phyloP scores from a whole-genome alignment of 257 asterid species.

The Solanum neorickii region DNA sequence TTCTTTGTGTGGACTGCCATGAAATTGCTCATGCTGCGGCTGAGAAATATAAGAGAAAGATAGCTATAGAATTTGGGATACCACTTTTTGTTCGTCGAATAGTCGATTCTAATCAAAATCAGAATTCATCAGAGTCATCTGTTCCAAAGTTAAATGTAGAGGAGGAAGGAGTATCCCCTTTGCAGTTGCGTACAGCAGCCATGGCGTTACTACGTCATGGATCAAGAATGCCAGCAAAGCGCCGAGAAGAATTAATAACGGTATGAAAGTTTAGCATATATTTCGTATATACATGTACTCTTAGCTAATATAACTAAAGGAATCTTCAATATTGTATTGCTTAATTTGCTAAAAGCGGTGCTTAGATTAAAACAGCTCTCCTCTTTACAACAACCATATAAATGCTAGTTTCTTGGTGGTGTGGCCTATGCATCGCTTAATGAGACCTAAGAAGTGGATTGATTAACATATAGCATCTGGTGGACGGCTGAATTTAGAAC shows the following conservation, averaged over 20 bases:
- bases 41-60: conserved; percentile 69
- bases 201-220: conserved; percentile 94
- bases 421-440: background rate
- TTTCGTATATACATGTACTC: background rate
- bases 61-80: conserved; percentile 67
- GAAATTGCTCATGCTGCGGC: conserved; percentile 96
- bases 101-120: conserved; percentile 35
- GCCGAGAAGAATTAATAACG: conserved; percentile 78
- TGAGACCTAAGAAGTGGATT: background rate
- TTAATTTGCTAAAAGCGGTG: background rate
- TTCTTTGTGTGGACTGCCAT: conserved; percentile 94
- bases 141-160: conserved; percentile 20
- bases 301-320: background rate
- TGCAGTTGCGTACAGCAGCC: conserved; percentile 83
- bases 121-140: conserved; percentile 19
- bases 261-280: conserved; percentile 14
- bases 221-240: conserved; percentile 65
- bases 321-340: background rate
- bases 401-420: background rate
- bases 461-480: background rate
- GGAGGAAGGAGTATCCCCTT: conserved; percentile 79
- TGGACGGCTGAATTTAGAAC: background rate
- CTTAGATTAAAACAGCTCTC: background rate
- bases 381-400: background rate
- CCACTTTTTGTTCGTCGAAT: conserved; percentile 68